These are phyloP conservation scores for Aethionema arabicum DNA, from an alignment of 345 rosid genomes.

Conservation along the genomic window DNA sequence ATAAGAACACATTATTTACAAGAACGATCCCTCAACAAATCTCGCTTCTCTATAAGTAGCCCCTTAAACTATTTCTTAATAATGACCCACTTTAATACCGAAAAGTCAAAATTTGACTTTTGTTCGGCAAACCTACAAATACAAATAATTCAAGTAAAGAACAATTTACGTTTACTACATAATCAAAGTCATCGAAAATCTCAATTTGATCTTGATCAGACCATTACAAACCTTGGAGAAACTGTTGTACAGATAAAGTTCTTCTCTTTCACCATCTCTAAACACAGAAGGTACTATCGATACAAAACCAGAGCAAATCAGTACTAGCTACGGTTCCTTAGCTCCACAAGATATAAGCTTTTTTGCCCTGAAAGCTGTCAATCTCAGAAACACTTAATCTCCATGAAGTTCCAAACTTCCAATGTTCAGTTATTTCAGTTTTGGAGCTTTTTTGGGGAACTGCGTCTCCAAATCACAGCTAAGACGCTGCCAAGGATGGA, in stretches of 20 bases:
- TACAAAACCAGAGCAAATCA: conserved; percentile 1
- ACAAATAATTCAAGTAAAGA: too few relatives aligned
- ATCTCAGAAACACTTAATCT: too few relatives aligned
- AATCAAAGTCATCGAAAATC: not conserved
- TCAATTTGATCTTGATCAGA: conserved; percentile 34
- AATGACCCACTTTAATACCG: not conserved
- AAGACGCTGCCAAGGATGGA: conserved; percentile 69
- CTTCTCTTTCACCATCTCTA: conserved; percentile 38
- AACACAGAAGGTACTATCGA: conserved; percentile 45
- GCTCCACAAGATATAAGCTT: conserved; percentile 21
- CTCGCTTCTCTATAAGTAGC: not conserved
- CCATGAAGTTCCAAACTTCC: not conserved
- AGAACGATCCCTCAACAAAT: conserved; percentile 7
- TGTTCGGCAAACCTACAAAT: too few relatives aligned
- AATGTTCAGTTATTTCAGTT: conserved; percentile 30
- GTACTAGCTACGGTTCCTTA: not conserved
- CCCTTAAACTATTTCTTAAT: not conserved
- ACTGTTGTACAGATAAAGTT: conserved; percentile 21
- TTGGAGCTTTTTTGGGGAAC: conserved; percentile 38
- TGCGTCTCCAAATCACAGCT: conserved; percentile 81
- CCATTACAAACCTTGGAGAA: conserved; percentile 40
- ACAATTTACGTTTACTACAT: too few relatives aligned
- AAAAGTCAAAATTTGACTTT: too few relatives aligned
- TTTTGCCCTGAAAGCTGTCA: conserved; percentile 20
- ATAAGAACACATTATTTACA: not conserved